Evolutionary conservation across 192 early-diverging fungal species (phyloP).

Genomic region (Backusella macrospora): DNA sequence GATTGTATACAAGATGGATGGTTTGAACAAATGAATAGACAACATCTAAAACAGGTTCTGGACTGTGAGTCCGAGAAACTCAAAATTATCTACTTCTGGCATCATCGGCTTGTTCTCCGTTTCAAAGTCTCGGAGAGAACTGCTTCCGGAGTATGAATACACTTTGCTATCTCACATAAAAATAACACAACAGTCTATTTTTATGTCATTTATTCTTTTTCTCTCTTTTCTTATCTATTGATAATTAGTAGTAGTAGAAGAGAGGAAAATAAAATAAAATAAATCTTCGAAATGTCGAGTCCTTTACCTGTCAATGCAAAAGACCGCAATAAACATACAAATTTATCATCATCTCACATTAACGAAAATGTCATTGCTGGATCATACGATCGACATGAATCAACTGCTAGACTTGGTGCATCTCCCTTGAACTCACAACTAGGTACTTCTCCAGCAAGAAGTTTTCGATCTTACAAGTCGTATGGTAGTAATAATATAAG

Average conservation of each 20-base stretch:
- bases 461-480: neutral
- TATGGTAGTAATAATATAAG: constrained; percentile 17
- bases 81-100: neutral
- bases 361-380: constrained; percentile 7
- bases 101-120: neutral
- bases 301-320: constrained; percentile 32
- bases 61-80: neutral
- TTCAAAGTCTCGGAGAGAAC: neutral
- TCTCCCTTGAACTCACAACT: constrained; percentile 17
- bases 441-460: constrained; percentile 20
- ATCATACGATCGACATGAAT: constrained; percentile 15
- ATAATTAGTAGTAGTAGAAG: neutral
- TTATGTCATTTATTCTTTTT: neutral
- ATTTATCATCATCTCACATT: neutral
- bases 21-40: too few relatives aligned
- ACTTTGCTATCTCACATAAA: neutral
- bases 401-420: constrained; percentile 18
- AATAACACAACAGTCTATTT: neutral
- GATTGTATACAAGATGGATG: too few relatives aligned
- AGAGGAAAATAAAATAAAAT: neutral
- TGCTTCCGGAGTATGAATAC: neutral
- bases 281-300: neutral
- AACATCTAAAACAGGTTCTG: too few relatives aligned
- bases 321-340: neutral
- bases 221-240: neutral